Evolutionary conservation across 805 yeast genomes (phyloP).

Genomic region (Lachancea sp.): DNA sequence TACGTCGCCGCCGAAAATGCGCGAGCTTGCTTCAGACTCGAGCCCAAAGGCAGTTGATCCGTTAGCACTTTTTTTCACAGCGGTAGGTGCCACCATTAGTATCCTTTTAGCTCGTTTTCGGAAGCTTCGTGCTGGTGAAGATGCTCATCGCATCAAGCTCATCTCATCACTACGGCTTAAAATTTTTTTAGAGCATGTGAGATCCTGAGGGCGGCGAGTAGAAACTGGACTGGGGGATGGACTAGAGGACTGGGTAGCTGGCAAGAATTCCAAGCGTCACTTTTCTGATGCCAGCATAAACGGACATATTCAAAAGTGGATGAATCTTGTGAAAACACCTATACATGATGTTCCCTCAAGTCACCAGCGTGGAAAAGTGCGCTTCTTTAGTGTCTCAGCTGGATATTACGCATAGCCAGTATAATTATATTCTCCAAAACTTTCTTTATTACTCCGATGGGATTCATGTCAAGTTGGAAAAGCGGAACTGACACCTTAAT

Average conservation of each 20-base stretch:
- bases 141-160: constrained; percentile 4
- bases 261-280: too few species aligned
- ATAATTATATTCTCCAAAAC: too few species aligned
- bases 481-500: too few species aligned
- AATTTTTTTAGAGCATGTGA: constrained; percentile 1
- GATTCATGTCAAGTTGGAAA: too few species aligned
- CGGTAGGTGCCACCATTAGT: constrained; percentile 44
- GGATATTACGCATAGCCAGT: too few species aligned
- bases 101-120: background rate
- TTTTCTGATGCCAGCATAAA: too few species aligned
- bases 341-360: too few species aligned
- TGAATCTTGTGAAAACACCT: too few species aligned
- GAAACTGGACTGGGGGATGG: background rate
- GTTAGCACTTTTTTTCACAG: constrained; percentile 23
- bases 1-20: constrained; percentile 32
- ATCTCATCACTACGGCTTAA: background rate
- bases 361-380: too few species aligned
- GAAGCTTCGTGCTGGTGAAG: background rate
- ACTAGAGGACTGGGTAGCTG: background rate
- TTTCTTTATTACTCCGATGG: too few species aligned
- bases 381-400: too few species aligned
- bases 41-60: constrained; percentile 1
- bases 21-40: constrained; percentile 6
- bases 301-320: too few species aligned
- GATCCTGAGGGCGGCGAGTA: background rate